These are phyloP conservation scores for Phytophthora colocasiae DNA, from an alignment of 352 stramenopile species.

Conservation along the genomic window DNA sequence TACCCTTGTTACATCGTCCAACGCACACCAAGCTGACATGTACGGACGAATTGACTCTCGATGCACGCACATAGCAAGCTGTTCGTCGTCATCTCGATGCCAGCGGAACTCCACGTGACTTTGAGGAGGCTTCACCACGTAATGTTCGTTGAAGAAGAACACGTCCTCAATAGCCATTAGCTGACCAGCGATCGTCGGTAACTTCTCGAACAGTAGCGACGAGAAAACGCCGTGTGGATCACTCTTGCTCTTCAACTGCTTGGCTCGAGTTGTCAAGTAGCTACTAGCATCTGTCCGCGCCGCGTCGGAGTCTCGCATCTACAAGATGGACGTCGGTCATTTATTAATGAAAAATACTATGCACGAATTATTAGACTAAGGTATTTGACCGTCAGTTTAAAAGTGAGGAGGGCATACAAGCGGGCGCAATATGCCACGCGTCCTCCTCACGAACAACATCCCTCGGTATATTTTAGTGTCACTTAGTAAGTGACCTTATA, in stretches of 20 bases:
- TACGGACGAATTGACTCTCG: slow-evolving; percentile 56
- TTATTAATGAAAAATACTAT: not conserved
- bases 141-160: slow-evolving; percentile 86
- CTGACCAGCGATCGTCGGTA: slow-evolving; percentile 35
- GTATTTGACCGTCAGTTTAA: no score
- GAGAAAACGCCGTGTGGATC: slow-evolving; percentile 20
- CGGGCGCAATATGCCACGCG: no score
- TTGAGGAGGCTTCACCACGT: slow-evolving; percentile 70
- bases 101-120: slow-evolving; percentile 72
- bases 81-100: slow-evolving; percentile 81
- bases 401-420: no score
- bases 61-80: slow-evolving; percentile 78
- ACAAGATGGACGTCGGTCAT: not conserved
- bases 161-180: slow-evolving; percentile 26
- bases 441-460: no score
- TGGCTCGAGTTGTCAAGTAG: slow-evolving; percentile 40
- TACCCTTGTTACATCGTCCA: slow-evolving; percentile 56
- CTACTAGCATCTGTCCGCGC: slow-evolving; percentile 30
- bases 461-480: no score
- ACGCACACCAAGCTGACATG: slow-evolving; percentile 70
- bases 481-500: no score
- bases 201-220: slow-evolving; percentile 51
- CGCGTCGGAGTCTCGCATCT: slow-evolving; percentile 52
- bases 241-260: slow-evolving; percentile 29
- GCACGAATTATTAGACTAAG: no score